Percentiles rank a stretch among this genome's conserved stretches.
Evolutionary conservation across 106 monocot species (phyloP).

Genomic region (Dioscorea zingiberensis): DNA sequence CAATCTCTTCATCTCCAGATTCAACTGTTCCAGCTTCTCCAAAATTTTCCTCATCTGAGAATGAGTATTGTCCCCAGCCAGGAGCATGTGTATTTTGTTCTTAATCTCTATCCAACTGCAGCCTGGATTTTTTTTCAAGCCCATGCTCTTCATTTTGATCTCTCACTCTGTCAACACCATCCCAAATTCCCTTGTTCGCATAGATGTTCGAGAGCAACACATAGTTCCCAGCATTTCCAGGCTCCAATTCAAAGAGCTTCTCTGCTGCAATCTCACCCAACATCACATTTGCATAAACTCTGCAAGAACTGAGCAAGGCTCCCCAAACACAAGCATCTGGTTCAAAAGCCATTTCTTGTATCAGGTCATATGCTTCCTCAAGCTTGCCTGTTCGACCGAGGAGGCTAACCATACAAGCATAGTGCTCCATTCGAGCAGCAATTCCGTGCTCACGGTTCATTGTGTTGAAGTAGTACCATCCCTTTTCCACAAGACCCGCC

Average conservation of each 20-base stretch:
- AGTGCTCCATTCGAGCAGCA: constrained; percentile 57
- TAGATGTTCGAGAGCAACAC: constrained; percentile 78
- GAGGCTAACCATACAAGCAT: constrained; percentile 76
- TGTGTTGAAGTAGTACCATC: constrained; percentile 42
- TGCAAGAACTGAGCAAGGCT: constrained; percentile 67
- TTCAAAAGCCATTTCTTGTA: constrained; percentile 43
- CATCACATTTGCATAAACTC: constrained; percentile 44
- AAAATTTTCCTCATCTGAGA: constrained; percentile 48
- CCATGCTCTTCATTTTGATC: constrained; percentile 52
- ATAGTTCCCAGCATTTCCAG: constrained; percentile 73
- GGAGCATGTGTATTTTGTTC: constrained; percentile 61
- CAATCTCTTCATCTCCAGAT: constrained; percentile 46
- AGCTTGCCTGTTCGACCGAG: constrained; percentile 61
- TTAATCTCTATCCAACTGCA: constrained; percentile 85
- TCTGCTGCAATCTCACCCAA: constrained; percentile 76
- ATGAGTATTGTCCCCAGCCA: constrained; percentile 67
- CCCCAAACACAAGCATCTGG: constrained; percentile 87
- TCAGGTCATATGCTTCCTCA: constrained; percentile 51
- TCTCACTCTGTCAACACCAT: constrained; percentile 46
- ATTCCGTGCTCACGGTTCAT: constrained; percentile 49
- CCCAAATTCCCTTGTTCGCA: constrained; percentile 58
- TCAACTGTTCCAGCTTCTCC: constrained; percentile 43
- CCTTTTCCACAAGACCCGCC: constrained; percentile 48
- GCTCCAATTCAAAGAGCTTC: constrained; percentile 62
- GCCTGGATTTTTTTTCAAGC: constrained; percentile 67